Base-by-base conservation (phyloP, 1,284 basidiomycete species). In the Trichosporon asahii region DNA sequence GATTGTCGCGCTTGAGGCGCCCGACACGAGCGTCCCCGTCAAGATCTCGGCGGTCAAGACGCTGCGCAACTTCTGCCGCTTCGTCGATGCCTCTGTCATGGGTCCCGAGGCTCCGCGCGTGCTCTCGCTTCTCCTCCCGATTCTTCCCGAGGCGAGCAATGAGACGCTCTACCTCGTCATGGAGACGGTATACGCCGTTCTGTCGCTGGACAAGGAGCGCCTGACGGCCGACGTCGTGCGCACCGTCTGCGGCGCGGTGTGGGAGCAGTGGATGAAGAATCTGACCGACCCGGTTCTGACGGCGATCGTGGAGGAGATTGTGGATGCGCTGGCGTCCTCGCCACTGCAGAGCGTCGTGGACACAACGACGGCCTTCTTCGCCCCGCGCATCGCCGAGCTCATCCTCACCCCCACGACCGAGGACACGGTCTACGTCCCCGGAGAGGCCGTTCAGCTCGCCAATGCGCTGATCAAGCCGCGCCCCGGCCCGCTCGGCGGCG, bases 41-140 rank as follows among this genome's bases (percentile, higher is more conserved):
- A 98, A 97, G 83, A 86, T 98, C 3, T 96, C 93, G 3, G 95
- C 95, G 15, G 91, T 98, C 40, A 92, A 93, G 81, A 94, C 95
- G 0, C 87, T 96, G 27, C 67, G 29, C 68, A 85, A 85, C 79
- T 86, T 87, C 78, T 86, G 85, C 76, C 85, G 86, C 12, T 84
- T 84, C 73, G 77, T 86, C 25, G 74, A 80, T 8, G 85, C 87
- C 0, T 86, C 86, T 5, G 80, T 94, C 40, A 79, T 85, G 12
- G 84, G 86, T 35, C 87, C 89, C 0, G 88, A 91, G 71, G 90
- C 91, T 0, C 86, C 88, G 7, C 88, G 90, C 40, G 91, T 98
- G 66, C 88, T 93, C n/a, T 88, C 89, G 68, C 89, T 91, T 72
- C 87, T 99, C 2, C 90, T 93, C 0, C 93, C 95, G 0, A 91